These are phyloP conservation scores for Protea cynaroides DNA, from an alignment of 164 flowering plant species.

Conservation along the genomic window DNA sequence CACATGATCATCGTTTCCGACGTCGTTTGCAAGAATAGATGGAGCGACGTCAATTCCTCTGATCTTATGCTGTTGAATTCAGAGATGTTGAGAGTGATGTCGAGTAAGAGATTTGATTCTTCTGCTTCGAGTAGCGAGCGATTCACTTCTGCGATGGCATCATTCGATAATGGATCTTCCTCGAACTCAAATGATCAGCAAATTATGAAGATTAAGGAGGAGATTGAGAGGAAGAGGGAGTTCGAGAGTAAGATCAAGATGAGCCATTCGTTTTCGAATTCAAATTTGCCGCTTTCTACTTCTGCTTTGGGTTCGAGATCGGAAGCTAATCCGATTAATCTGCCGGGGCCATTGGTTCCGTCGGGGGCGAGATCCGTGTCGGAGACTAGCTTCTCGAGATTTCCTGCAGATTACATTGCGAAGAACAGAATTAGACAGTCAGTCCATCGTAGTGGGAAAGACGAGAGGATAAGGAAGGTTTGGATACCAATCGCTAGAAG, in stretches of 20 bases:
- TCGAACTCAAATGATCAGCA: constrained; percentile 1
- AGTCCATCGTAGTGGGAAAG: constrained; percentile 15
- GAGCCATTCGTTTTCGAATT: constrained; percentile 8
- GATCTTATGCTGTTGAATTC: constrained; percentile 64
- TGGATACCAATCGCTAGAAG: constrained; percentile 38
- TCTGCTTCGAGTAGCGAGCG: neutral
- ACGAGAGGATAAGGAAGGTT: constrained; percentile 30
- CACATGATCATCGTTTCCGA: constrained; percentile 64
- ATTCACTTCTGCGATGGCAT: neutral
- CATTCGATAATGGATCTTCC: constrained; percentile 1
- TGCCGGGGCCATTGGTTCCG: constrained; percentile 17
- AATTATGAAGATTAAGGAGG: constrained; percentile 28
- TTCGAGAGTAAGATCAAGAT: constrained; percentile 17
- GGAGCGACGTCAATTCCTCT: constrained; percentile 78
- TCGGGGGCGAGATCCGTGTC: constrained; percentile 61
- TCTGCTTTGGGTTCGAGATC: neutral
- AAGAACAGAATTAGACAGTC: constrained; percentile 11
- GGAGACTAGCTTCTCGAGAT: constrained; percentile 56
- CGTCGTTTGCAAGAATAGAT: constrained; percentile 51
- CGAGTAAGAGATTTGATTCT: constrained; percentile 41
- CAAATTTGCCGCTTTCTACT: constrained; percentile 18
- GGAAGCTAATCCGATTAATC: neutral
- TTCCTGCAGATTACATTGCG: constrained; percentile 12
- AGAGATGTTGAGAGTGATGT: constrained; percentile 42
- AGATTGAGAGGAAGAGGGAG: constrained; percentile 37